These are phyloP conservation scores for Sporothrix mexicana DNA, from an alignment of 2,329 filamentous ascomycete genomes.

Conservation along the genomic window DNA sequence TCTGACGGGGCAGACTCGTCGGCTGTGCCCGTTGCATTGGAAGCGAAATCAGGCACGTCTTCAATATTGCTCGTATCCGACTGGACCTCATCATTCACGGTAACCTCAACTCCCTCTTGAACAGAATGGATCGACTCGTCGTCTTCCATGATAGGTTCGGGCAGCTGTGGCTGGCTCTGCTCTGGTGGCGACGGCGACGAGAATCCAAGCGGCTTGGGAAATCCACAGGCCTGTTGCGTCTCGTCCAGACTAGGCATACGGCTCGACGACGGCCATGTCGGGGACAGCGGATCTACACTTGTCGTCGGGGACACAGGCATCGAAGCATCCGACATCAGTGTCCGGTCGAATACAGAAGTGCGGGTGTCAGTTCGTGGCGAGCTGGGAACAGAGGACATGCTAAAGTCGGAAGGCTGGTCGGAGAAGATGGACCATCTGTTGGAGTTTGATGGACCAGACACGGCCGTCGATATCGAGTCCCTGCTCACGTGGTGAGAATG, in stretches of 20 bases:
- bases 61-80: constrained; percentile 17
- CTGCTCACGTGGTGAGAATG: constrained; percentile 51
- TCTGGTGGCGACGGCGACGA: neutral
- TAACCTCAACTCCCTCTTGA: neutral
- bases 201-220: constrained; percentile 14
- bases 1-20: constrained; percentile 23
- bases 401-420: constrained; percentile 66
- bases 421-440: constrained; percentile 71
- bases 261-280: constrained; percentile 58
- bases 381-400: constrained; percentile 75
- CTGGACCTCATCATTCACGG: neutral
- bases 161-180: constrained; percentile 1
- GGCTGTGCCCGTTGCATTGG: neutral
- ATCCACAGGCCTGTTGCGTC: neutral
- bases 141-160: constrained; percentile 32
- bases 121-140: constrained; percentile 15
- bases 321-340: constrained; percentile 67
- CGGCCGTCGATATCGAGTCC: constrained; percentile 57
- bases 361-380: constrained; percentile 79
- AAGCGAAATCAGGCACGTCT: constrained; percentile 22
- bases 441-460: constrained; percentile 53
- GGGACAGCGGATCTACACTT: constrained; percentile 70
- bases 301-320: constrained; percentile 84
- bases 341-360: constrained; percentile 78
- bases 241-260: constrained; percentile 52